These are phyloP conservation scores for Hypoxylon sp. DNA, from an alignment of 2,329 filamentous ascomycete species.

Conservation along the genomic window DNA sequence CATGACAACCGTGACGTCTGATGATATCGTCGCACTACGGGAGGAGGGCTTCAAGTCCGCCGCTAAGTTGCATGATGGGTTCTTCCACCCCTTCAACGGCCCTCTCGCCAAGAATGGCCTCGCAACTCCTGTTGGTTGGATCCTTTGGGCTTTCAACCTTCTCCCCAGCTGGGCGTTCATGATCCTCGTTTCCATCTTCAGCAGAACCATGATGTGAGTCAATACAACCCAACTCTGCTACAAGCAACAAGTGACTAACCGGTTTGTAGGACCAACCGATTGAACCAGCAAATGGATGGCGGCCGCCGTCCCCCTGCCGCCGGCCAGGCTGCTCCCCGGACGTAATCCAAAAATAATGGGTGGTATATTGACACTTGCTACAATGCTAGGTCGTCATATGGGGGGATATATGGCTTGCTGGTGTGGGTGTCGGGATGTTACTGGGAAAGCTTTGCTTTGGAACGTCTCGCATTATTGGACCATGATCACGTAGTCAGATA, in stretches of 20 bases:
- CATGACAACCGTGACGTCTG: constrained; percentile 75
- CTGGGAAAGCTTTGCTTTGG: constrained; percentile 14
- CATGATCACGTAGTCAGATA: constrained; percentile 32
- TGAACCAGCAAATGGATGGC: constrained; percentile 48
- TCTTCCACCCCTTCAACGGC: constrained; percentile 84
- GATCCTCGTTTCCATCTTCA: constrained; percentile 80
- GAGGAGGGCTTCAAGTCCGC: constrained; percentile 63
- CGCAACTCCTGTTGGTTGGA: constrained; percentile 75
- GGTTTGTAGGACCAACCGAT: constrained; percentile 44
- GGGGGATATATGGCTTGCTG: constrained; percentile 10
- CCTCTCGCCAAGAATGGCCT: constrained; percentile 73
- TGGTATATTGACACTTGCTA: constrained; percentile 3
- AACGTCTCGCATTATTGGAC: constrained; percentile 21
- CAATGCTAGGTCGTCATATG: constrained; percentile 5
- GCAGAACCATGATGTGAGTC: constrained; percentile 83
- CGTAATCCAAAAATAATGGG: constrained; percentile 20
- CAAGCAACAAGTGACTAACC: constrained; percentile 38
- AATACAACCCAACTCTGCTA: constrained; percentile 2
- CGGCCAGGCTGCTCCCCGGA: constrained; percentile 51
- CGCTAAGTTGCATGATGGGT: constrained; percentile 69
- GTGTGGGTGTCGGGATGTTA: constrained; percentile 8
- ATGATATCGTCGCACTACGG: constrained; percentile 74
- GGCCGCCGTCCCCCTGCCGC: constrained; percentile 46
- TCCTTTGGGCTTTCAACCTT: constrained; percentile 76
- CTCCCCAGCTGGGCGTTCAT: constrained; percentile 84